These are phyloP conservation scores for Microstegium vimineum DNA, from an alignment of 176 grass and related monocot genomes.

Conservation along the genomic window DNA sequence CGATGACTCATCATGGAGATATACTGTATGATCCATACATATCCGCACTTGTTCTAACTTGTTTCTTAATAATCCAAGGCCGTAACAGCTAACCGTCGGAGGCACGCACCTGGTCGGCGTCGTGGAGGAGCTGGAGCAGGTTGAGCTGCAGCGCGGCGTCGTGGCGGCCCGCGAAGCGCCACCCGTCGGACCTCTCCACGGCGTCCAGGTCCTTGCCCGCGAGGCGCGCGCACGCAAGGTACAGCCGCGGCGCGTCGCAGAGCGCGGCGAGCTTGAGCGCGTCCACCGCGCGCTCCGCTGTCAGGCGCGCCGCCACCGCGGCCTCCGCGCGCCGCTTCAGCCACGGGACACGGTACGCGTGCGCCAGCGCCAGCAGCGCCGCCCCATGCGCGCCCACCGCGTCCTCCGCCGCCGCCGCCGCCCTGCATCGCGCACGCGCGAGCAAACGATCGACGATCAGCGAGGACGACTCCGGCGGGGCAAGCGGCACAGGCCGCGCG, in stretches of 20 bases:
- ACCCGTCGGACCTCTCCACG: constrained; percentile 60
- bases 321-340: constrained; percentile 61
- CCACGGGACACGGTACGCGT: constrained; percentile 60
- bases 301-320: constrained; percentile 46
- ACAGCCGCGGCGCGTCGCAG: constrained; percentile 67
- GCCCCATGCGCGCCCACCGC: constrained; percentile 43
- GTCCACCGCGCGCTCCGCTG: constrained; percentile 43
- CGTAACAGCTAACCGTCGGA: background rate
- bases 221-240: constrained; percentile 47
- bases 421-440: background rate
- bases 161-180: constrained; percentile 55
- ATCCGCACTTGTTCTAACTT: too few relatives aligned
- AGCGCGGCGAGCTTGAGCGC: constrained; percentile 61
- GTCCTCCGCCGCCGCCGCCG: constrained; percentile 10
- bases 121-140: constrained; percentile 54
- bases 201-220: constrained; percentile 52
- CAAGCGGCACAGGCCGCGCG: background rate
- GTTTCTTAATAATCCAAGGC: background rate
- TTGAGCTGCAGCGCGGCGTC: constrained; percentile 44
- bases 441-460: too few relatives aligned
- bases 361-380: constrained; percentile 59
- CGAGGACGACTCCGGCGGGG: background rate
- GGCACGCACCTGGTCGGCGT: constrained; percentile 38
- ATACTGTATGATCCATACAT: too few relatives aligned
- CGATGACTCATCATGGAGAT: background rate